Evolutionary conservation across 306 rosid species (phyloP).

Genomic region (Biancaea sappan): DNA sequence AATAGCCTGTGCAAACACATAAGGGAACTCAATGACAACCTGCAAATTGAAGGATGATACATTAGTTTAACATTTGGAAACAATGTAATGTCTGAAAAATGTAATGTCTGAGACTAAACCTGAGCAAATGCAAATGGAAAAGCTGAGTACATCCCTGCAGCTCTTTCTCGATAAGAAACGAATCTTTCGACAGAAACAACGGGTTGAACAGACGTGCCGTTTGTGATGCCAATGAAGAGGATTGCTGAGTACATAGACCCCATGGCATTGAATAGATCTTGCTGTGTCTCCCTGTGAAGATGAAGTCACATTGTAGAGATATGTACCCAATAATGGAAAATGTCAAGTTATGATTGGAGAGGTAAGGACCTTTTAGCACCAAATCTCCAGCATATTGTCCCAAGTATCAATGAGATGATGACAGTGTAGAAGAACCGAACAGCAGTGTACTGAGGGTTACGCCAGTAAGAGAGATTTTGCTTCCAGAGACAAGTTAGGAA

Average conservation of each 20-base stretch:
- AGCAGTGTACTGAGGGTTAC: slow-evolving; percentile 95
- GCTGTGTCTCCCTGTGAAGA: slow-evolving; percentile 73
- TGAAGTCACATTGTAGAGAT: slow-evolving; percentile 6
- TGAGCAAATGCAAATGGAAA: slow-evolving; percentile 95
- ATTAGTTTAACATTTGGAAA: slow-evolving; percentile 34
- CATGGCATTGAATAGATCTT: slow-evolving; percentile 92
- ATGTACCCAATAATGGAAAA: background rate
- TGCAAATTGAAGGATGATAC: slow-evolving; percentile 39
- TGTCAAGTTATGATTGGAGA: background rate
- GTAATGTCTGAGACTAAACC: slow-evolving; percentile 47
- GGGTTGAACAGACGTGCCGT: slow-evolving; percentile 93
- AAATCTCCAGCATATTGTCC: slow-evolving; percentile 96
- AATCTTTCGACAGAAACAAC: slow-evolving; percentile 94
- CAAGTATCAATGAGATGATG: slow-evolving; percentile 91
- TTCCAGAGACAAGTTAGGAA: slow-evolving; percentile 95
- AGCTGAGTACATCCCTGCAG: slow-evolving; percentile 96
- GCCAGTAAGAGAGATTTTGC: slow-evolving; percentile 96
- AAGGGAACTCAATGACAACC: slow-evolving; percentile 90
- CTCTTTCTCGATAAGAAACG: slow-evolving; percentile 94
- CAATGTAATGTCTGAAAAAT: slow-evolving; percentile 10
- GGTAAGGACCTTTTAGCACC: slow-evolving; percentile 76
- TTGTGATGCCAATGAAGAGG: slow-evolving; percentile 88
- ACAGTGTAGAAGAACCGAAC: slow-evolving; percentile 94
- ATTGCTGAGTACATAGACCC: slow-evolving; percentile 92
- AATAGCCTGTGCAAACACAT: slow-evolving; percentile 80